Percentiles rank a stretch among this genome's conserved stretches.
Evolutionary conservation across 2,329 filamentous ascomycete species (phyloP).

Genomic region (Sphaerulina populicola): DNA sequence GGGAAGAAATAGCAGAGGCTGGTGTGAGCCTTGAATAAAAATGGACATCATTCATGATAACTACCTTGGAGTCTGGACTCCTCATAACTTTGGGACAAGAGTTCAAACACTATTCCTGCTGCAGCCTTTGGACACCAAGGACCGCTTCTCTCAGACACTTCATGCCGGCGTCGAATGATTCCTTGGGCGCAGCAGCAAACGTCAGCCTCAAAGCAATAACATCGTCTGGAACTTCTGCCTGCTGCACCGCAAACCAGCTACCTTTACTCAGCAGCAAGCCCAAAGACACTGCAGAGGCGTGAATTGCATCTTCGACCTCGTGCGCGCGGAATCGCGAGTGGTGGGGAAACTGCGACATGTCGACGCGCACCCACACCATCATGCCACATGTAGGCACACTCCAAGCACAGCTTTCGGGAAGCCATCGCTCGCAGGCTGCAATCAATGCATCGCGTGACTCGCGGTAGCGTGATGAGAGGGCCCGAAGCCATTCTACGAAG

Average conservation of each 20-base stretch:
- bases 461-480: slow-evolving; percentile 24
- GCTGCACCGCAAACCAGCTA: slow-evolving; percentile 17
- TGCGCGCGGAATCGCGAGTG: neutral
- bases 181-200: slow-evolving; percentile 10
- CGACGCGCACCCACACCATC: slow-evolving; percentile 24
- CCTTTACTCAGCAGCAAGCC: slow-evolving; percentile 22
- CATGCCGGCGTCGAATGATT: slow-evolving; percentile 9
- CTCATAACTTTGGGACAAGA: neutral
- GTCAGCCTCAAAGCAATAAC: slow-evolving; percentile 6
- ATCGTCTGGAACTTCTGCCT: neutral
- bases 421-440: slow-evolving; percentile 24
- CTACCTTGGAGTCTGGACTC: neutral
- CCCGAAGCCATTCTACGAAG: slow-evolving; percentile 27
- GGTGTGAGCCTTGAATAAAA: neutral
- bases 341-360: neutral
- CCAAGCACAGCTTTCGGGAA: slow-evolving; percentile 24
- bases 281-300: slow-evolving; percentile 8
- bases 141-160: slow-evolving; percentile 9
- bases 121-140: neutral
- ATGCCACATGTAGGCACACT: slow-evolving; percentile 22
- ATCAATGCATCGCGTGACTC: slow-evolving; percentile 23
- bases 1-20: too few relatives aligned
- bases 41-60: neutral
- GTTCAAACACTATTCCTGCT: neutral
- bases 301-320: slow-evolving; percentile 22